A percentile compares a stretch with the other conserved stretches of the same genome.
Conservation (phyloP, 2,329 filamentous ascomycete genomes). For the Phialemonium atrogriseum region DNA sequence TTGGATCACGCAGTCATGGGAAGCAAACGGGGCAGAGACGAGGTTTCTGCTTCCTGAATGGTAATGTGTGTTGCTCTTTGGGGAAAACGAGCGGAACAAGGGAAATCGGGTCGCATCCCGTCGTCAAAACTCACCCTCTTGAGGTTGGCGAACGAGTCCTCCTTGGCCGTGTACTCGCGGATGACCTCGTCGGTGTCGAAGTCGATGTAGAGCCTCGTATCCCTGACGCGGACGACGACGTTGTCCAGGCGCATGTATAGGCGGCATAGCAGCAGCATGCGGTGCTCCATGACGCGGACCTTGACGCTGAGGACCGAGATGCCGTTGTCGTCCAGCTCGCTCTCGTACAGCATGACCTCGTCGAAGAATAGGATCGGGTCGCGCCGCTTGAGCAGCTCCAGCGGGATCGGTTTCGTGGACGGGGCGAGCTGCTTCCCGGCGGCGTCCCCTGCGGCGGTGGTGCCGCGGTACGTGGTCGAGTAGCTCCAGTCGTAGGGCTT, state of each 20-base stretch:
- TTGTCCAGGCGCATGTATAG: constrained; percentile 92
- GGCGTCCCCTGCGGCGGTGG: constrained; percentile 23
- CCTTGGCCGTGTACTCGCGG: constrained; percentile 82
- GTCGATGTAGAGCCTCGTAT: constrained; percentile 88
- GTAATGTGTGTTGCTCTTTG: too few species aligned
- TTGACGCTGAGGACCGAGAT: constrained; percentile 88
- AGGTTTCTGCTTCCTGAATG: too few species aligned
- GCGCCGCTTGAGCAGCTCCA: constrained; percentile 76
- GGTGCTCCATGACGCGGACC: constrained; percentile 81
- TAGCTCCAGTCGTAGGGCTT: constrained; percentile 99
- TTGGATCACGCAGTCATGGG: too few species aligned
- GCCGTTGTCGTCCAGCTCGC: constrained; percentile 95
- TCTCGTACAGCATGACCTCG: constrained; percentile 92
- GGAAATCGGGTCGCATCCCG: too few species aligned
- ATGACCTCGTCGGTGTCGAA: constrained; percentile 73
- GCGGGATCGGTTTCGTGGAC: constrained; percentile 52
- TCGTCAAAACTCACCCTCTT: constrained; percentile 49
- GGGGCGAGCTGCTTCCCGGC: background rate
- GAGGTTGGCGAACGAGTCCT: constrained; percentile 71
- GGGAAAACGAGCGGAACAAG: background rate
- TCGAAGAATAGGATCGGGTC: constrained; percentile 97
- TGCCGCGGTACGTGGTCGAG: constrained; percentile 78
- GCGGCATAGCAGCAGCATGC: constrained; percentile 75
- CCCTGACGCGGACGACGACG: constrained; percentile 77
- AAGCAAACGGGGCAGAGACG: constrained; percentile 1